These are phyloP conservation scores for Epichloe hybrida DNA, from an alignment of 2,329 filamentous ascomycete genomes.

Conservation along the genomic window DNA sequence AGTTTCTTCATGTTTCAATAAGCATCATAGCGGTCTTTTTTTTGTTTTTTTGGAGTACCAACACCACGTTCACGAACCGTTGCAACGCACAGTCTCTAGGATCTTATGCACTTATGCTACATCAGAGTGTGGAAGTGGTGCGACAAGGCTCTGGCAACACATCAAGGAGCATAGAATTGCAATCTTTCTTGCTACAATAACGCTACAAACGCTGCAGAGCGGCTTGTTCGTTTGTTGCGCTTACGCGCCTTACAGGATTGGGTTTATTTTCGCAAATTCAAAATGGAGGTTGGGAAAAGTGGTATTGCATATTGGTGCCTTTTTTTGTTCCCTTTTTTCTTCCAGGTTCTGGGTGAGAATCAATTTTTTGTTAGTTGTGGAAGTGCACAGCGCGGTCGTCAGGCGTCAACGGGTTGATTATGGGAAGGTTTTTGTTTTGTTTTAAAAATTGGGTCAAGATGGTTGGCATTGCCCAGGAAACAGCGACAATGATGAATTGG, in stretches of 20 bases:
- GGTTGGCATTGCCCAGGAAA: neutral
- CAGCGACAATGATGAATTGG: neutral
- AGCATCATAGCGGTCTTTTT: neutral
- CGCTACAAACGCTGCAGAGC: neutral
- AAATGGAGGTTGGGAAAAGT: neutral
- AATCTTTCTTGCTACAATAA: neutral
- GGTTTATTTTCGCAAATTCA: neutral
- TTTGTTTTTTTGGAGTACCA: neutral
- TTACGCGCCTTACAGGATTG: neutral
- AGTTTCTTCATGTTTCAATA: neutral
- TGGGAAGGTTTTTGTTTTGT: neutral
- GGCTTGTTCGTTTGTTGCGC: neutral
- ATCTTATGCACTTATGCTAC: neutral
- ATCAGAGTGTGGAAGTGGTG: neutral
- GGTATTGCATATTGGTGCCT: neutral
- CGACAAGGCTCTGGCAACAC: neutral
- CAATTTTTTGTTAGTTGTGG: neutral
- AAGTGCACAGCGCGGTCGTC: neutral
- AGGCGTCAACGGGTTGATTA: conserved; percentile 1
- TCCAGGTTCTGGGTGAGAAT: neutral
- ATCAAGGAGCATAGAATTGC: neutral
- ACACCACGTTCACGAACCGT: neutral
- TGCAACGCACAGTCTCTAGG: neutral
- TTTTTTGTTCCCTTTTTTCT: neutral
- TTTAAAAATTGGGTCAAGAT: neutral